Evolutionary conservation across 768 basidiomycete genomes (phyloP).

Genomic region (Lactarius akahatsu): DNA sequence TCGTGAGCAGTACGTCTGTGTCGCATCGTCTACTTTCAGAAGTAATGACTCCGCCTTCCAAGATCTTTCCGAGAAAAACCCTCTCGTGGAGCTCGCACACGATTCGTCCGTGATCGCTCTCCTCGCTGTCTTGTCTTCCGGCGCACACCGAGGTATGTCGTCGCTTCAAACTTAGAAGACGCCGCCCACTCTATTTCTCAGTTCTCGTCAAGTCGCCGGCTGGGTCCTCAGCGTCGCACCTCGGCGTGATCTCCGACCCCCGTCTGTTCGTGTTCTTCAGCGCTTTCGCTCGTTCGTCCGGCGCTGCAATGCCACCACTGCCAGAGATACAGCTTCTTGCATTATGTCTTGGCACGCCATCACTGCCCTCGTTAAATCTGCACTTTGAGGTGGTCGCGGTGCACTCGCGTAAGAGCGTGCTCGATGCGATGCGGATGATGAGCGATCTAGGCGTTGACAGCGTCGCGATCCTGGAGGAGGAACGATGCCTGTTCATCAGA

Average conservation of each 20-base stretch:
- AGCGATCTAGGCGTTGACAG: constrained; percentile 84
- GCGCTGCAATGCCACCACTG: constrained; percentile 7
- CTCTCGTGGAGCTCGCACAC: constrained; percentile 59
- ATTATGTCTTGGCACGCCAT: constrained; percentile 49
- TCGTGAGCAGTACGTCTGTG: constrained; percentile 68
- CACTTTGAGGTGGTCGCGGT: constrained; percentile 26
- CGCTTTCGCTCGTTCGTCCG: constrained; percentile 43
- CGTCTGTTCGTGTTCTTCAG: constrained; percentile 68
- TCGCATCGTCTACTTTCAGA: not conserved
- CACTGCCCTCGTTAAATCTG: constrained; percentile 51
- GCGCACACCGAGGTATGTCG: constrained; percentile 64
- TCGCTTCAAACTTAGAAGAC: not conserved
- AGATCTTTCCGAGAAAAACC: constrained; percentile 88
- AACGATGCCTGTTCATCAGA: constrained; percentile 65
- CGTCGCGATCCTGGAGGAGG: constrained; percentile 72
- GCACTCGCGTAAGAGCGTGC: constrained; percentile 58
- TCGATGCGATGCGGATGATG: constrained; percentile 85
- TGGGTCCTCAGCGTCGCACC: constrained; percentile 45
- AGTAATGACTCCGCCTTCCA: not conserved
- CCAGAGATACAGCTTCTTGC: constrained; percentile 33
- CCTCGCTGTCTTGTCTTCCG: constrained; percentile 64
- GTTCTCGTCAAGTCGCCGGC: constrained; percentile 55
- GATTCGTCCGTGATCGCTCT: constrained; percentile 63
- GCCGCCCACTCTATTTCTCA: constrained; percentile 30
- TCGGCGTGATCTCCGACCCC: constrained; percentile 77